Conservation (phyloP, 495 filamentous ascomycete species). For the Neurospora sp. region DNA sequence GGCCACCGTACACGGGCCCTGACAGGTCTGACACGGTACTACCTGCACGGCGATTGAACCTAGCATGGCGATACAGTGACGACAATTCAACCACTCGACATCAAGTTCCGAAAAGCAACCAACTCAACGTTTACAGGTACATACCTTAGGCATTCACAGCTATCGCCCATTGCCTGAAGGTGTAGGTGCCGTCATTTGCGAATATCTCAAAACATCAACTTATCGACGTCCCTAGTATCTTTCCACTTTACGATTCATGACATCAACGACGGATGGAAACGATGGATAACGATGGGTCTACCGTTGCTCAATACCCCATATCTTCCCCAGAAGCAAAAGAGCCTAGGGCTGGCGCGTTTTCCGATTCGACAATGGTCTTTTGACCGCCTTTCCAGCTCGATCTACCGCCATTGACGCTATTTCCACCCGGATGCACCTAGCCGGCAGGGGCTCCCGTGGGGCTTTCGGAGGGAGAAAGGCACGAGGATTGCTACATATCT, state of each 20-base stretch:
- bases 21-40: not conserved
- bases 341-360: not conserved
- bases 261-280: not conserved
- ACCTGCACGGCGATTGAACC: not conserved
- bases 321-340: not conserved
- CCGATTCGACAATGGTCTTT: not conserved
- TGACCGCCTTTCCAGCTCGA: not conserved
- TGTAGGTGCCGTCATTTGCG: not conserved
- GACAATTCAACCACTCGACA: not conserved
- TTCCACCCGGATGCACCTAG: not conserved
- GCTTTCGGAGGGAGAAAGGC: not conserved
- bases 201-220: not conserved
- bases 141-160: not conserved
- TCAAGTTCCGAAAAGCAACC: not conserved
- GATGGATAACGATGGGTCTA: not conserved
- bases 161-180: not conserved
- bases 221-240: not conserved
- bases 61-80: not conserved
- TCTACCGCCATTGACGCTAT: not conserved
- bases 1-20: too few relatives aligned
- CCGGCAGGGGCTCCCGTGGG: not conserved
- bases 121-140: not conserved
- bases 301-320: not conserved
- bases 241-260: not conserved
- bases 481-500: not conserved